phyloP scores from a whole-genome alignment of 129 eudicot genomes.

The Pseudognaphalium luteoalbum region DNA sequence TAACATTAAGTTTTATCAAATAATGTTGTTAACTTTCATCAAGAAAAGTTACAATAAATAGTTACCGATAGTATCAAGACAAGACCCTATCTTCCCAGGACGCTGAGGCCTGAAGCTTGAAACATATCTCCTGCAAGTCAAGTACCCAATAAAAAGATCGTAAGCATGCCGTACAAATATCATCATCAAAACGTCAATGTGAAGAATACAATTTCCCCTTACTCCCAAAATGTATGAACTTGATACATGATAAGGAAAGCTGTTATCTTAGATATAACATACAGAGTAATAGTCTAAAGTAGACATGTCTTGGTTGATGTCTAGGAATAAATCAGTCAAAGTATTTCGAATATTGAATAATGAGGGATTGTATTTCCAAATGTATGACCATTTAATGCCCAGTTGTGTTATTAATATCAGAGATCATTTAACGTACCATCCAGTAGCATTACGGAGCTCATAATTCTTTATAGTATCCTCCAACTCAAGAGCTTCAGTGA shows the following conservation, averaged over 20 bases:
- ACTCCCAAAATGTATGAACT: neutral
- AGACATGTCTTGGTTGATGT: neutral
- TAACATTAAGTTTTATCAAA: neutral
- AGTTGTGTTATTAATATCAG: neutral
- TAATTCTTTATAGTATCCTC: slow-evolving; percentile 88
- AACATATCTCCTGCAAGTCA: slow-evolving; percentile 59
- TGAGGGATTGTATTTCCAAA: slow-evolving; percentile 7
- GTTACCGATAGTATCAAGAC: slow-evolving; percentile 64
- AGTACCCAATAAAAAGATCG: neutral
- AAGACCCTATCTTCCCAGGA: slow-evolving; percentile 60
- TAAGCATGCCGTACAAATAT: neutral
- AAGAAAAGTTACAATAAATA: neutral
- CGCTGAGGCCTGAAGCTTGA: slow-evolving; percentile 86
- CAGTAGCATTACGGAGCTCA: slow-evolving; percentile 53
- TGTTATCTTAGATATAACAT: neutral
- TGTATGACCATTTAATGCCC: neutral
- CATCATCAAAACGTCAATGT: neutral
- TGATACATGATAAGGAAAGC: neutral
- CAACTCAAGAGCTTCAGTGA: slow-evolving; percentile 82
- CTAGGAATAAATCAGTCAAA: neutral
- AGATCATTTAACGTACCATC: slow-evolving; percentile 41
- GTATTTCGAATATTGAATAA: neutral
- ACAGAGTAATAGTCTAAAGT: neutral
- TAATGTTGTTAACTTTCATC: neutral
- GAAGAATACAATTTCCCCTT: neutral